These are phyloP conservation scores for Laguncularia racemosa DNA, from an alignment of 345 rosid species.

Conservation along the genomic window DNA sequence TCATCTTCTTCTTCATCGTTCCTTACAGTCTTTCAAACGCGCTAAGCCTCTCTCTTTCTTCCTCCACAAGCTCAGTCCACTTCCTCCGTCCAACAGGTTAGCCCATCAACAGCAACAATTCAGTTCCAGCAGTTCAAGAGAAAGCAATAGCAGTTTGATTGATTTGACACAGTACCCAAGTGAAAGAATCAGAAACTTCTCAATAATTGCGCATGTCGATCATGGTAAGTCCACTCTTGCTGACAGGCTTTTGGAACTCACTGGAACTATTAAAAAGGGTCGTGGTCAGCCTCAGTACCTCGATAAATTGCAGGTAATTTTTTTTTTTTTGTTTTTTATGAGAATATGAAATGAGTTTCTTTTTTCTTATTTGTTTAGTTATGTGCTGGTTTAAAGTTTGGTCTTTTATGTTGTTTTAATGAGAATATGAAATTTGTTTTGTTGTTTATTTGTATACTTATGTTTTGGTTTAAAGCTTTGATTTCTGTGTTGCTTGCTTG, in stretches of 20 bases:
- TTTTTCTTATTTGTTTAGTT: no score
- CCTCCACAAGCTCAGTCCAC: not conserved
- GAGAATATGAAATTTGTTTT: no score
- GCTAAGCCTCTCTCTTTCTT: not conserved
- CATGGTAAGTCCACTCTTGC: slow-evolving; percentile 96
- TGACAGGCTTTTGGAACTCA: slow-evolving; percentile 96
- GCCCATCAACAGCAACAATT: slow-evolving; percentile 9
- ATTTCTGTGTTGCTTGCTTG: no score
- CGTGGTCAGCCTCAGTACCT: slow-evolving; percentile 98
- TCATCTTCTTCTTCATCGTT: not conserved
- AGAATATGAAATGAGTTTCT: no score
- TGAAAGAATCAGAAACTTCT: slow-evolving; percentile 86
- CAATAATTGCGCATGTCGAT: slow-evolving; percentile 92
- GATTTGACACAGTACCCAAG: slow-evolving; percentile 69
- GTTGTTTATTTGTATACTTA: no score
- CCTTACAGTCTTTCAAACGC: slow-evolving; percentile 1
- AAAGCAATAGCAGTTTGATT: slow-evolving; percentile 20
- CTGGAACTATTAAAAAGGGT: slow-evolving; percentile 84
- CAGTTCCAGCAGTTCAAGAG: slow-evolving; percentile 26
- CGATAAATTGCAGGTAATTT: slow-evolving; percentile 73
- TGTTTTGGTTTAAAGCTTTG: no score
- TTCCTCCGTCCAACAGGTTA: not conserved
- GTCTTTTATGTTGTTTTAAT: no score
- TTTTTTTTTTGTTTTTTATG: not conserved
- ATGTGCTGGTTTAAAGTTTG: no score